These are phyloP conservation scores for Penicillium canescens DNA, from an alignment of 495 filamentous ascomycete genomes.

Conservation along the genomic window DNA sequence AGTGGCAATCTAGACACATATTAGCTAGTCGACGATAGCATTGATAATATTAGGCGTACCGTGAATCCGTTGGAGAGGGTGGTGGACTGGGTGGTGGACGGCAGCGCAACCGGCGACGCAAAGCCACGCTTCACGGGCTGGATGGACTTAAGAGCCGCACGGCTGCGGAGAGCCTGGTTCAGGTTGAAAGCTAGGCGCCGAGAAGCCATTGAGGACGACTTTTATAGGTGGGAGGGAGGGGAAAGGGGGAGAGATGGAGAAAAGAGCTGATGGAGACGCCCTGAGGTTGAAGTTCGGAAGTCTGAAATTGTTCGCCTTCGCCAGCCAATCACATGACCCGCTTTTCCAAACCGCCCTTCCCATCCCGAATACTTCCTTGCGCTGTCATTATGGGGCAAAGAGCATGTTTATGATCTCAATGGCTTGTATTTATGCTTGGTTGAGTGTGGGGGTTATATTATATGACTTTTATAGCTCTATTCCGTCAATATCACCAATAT, in stretches of 20 bases:
- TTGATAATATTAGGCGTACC: constrained; percentile 55
- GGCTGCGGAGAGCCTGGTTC: constrained; percentile 80
- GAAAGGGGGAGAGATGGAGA: constrained; percentile 29
- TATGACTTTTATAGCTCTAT: too few species aligned
- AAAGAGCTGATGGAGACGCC: constrained; percentile 41
- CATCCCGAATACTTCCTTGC: constrained; percentile 42
- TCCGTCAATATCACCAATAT: not conserved
- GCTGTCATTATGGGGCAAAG: not conserved
- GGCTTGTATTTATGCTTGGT: not conserved
- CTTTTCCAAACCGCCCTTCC: constrained; percentile 45
- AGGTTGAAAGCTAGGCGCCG: constrained; percentile 88
- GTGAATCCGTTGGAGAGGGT: constrained; percentile 97
- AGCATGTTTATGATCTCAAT: not conserved
- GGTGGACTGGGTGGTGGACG: constrained; percentile 85
- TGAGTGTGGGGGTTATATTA: too few species aligned
- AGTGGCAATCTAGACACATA: constrained; percentile 75
- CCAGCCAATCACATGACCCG: constrained; percentile 53
- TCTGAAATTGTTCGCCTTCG: constrained; percentile 50
- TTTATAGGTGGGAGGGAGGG: constrained; percentile 28
- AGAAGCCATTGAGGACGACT: constrained; percentile 75
- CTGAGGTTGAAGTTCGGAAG: constrained; percentile 54
- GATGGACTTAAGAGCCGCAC: constrained; percentile 70
- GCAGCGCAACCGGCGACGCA: constrained; percentile 74
- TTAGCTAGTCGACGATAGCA: constrained; percentile 40
- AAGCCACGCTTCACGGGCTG: constrained; percentile 77